Conservation (phyloP, 352 stramenopile species). For the Phytophthora citricola region DNA sequence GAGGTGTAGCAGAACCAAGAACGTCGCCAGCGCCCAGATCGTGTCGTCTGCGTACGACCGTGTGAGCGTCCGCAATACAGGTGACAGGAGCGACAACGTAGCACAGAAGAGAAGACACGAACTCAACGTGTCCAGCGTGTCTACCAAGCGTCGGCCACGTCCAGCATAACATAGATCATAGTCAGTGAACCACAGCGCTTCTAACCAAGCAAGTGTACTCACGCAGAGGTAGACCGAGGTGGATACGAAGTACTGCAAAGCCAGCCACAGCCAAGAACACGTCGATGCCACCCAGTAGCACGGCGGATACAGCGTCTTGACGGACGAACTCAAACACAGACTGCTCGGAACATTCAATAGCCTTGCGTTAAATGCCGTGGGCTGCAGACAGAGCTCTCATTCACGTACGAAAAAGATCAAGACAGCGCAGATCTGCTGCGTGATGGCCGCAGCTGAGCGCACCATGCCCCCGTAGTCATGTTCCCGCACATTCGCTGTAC, state of each 20-base stretch:
- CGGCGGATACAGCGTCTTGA: conserved; percentile 59
- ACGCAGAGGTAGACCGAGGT: conserved; percentile 48
- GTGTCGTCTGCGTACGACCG: conserved; percentile 92
- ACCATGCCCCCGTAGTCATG: conserved; percentile 89
- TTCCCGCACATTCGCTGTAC: conserved; percentile 78
- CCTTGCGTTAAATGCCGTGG: too few relatives aligned
- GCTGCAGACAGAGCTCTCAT: background rate
- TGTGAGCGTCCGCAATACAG: conserved; percentile 91
- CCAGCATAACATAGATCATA: background rate
- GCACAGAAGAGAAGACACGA: conserved; percentile 86
- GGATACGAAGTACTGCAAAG: conserved; percentile 60
- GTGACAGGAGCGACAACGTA: conserved; percentile 87
- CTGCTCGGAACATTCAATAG: conserved; percentile 29
- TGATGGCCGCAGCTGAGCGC: conserved; percentile 84
- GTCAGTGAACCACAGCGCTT: background rate
- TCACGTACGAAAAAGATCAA: conserved; percentile 88
- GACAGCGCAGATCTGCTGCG: conserved; percentile 89
- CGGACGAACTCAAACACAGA: conserved; percentile 79
- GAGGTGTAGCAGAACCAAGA: conserved; percentile 85
- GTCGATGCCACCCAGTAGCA: conserved; percentile 63
- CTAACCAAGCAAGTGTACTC: conserved; percentile 21
- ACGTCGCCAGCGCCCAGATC: conserved; percentile 88
- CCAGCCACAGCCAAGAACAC: conserved; percentile 59
- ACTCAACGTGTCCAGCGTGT: conserved; percentile 58
- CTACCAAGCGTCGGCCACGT: conserved; percentile 25